These are phyloP conservation scores for Botrytis galanthina DNA, from an alignment of 2,329 filamentous ascomycete genomes.

Conservation along the genomic window DNA sequence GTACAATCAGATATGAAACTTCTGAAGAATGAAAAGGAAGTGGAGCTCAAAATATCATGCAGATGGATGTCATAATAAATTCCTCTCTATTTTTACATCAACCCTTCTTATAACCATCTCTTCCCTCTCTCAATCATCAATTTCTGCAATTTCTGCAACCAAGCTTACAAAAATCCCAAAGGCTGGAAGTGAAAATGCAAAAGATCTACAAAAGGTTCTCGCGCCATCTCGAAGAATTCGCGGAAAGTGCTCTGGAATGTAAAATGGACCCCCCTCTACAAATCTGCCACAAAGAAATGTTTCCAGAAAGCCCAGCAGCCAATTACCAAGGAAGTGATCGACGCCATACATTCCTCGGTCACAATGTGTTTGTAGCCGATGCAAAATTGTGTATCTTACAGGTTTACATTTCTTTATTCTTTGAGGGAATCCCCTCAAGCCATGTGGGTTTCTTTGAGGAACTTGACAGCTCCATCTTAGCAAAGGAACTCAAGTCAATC, in stretches of 20 bases:
- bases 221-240: constrained; percentile 5
- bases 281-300: constrained; percentile 1
- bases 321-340: constrained; percentile 1
- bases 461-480: neutral
- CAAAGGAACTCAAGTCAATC: neutral
- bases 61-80: neutral
- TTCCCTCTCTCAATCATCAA: neutral
- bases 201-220: neutral
- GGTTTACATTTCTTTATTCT: neutral
- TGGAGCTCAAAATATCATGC: neutral
- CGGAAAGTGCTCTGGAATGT: constrained; percentile 8
- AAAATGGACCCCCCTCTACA: neutral
- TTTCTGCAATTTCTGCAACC: neutral
- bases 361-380: constrained; percentile 18
- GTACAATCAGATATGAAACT: constrained; percentile 1
- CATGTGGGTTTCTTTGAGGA: neutral
- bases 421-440: constrained; percentile 5
- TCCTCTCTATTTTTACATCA: constrained; percentile 13
- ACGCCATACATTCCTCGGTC: constrained; percentile 15
- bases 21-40: constrained; percentile 6
- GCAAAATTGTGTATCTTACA: neutral
- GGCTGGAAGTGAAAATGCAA: constrained; percentile 9
- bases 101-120: neutral
- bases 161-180: neutral
- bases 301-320: neutral